phyloP scores from a whole-genome alignment of 1,139 yeast genomes.

The Hyphopichia burtonii region DNA sequence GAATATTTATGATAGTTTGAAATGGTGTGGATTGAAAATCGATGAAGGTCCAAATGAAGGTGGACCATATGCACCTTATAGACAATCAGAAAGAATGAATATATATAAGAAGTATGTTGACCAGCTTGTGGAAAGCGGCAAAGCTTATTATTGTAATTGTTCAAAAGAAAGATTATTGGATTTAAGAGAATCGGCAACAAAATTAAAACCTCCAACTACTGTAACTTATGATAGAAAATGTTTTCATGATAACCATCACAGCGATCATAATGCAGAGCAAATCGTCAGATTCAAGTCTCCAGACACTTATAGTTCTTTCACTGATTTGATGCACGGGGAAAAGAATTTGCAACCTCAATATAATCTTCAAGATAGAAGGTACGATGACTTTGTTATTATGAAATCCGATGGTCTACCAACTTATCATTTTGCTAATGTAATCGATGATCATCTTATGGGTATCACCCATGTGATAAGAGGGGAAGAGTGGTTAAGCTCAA shows the following conservation, averaged over 20 bases:
- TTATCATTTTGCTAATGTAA: constrained; percentile 92
- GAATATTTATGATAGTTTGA: constrained; percentile 69
- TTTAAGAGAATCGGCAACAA: constrained; percentile 70
- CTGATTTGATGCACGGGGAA: constrained; percentile 75
- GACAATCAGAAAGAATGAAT: constrained; percentile 74
- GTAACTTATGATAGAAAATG: constrained; percentile 92
- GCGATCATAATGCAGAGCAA: constrained; percentile 27
- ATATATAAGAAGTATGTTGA: constrained; percentile 64
- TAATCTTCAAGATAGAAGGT: constrained; percentile 67
- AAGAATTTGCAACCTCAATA: constrained; percentile 78
- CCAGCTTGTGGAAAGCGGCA: constrained; percentile 56
- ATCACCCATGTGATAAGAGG: constrained; percentile 95
- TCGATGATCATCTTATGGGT: constrained; percentile 90
- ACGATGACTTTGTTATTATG: constrained; percentile 84
- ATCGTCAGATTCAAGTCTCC: constrained; percentile 73
- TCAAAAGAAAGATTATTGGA: constrained; percentile 71
- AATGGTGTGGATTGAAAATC: constrained; percentile 72
- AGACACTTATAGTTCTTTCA: constrained; percentile 58
- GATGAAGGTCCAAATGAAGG: constrained; percentile 84
- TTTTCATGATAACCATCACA: constrained; percentile 22
- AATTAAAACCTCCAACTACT: constrained; percentile 81
- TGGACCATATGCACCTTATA: constrained; percentile 72
- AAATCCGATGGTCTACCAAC: constrained; percentile 95
- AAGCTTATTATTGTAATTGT: constrained; percentile 87
- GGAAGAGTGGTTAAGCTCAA: constrained; percentile 96